A percentile compares a stretch with the other conserved stretches of the same genome.
phyloP scores from a whole-genome alignment of 2,329 filamentous ascomycete species.

The Fusarium irregulare region DNA sequence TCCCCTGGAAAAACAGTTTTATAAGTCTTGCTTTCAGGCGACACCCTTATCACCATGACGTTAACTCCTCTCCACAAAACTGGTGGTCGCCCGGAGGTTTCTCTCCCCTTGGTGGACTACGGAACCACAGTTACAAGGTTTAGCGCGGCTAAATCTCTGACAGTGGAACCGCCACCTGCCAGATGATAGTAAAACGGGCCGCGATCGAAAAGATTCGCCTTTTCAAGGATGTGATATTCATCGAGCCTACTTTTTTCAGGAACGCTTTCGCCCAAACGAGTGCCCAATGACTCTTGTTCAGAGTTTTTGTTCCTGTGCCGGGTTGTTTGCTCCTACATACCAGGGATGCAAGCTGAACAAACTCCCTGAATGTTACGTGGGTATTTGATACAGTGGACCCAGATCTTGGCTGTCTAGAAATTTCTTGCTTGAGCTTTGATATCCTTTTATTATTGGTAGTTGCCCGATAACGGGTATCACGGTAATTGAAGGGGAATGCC shows the following conservation, averaged over 20 bases:
- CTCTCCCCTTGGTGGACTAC: conserved; percentile 12
- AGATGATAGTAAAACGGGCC: not conserved
- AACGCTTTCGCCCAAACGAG: not conserved
- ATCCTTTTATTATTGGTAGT: not conserved
- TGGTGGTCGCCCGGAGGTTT: conserved; percentile 14
- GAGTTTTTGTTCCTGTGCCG: not conserved
- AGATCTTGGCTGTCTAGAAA: not conserved
- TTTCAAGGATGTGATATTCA: conserved; percentile 5
- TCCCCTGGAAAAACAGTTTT: not conserved
- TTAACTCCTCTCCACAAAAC: not conserved
- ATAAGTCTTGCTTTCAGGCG: not conserved
- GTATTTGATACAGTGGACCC: not conserved
- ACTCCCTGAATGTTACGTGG: not conserved
- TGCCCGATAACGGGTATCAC: not conserved
- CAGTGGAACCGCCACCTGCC: conserved; percentile 4
- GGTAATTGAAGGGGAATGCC: not conserved
- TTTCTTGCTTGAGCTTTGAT: not conserved
- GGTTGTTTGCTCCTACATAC: not conserved
- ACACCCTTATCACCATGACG: conserved; percentile 15
- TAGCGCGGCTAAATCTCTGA: not conserved
- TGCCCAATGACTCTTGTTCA: conserved; percentile 1
- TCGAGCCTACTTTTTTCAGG: not conserved
- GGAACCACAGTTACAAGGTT: not conserved
- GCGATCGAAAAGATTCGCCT: not conserved
- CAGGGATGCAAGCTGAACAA: not conserved